Percentiles rank a stretch among this genome's conserved stretches.
phyloP scores from a whole-genome alignment of 1,139 yeast species.

The Pichia sp. region DNA sequence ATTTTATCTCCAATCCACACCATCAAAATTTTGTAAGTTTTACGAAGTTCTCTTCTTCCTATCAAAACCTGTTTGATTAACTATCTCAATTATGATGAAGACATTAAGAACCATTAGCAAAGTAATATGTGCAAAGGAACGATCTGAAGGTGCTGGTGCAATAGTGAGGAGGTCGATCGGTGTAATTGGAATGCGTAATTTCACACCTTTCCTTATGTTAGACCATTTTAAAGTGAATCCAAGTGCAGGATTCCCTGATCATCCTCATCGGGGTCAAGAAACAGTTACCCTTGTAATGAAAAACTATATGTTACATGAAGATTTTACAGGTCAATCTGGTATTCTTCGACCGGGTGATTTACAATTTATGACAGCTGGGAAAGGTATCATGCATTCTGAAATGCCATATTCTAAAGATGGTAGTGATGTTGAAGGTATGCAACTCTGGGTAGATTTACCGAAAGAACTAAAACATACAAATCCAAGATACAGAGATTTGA shows the following conservation, averaged over 20 bases:
- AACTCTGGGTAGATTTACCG: constrained; percentile 90
- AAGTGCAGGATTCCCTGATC: constrained; percentile 76
- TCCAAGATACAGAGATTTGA: constrained; percentile 78
- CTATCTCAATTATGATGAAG: not conserved
- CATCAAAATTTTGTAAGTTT: no score
- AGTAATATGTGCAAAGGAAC: constrained; percentile 60
- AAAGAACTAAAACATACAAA: constrained; percentile 54
- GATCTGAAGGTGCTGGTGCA: constrained; percentile 86
- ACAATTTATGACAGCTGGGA: constrained; percentile 94
- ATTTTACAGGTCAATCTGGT: constrained; percentile 80
- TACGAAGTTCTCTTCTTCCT: no score
- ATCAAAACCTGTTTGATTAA: not conserved
- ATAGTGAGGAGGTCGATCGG: constrained; percentile 79
- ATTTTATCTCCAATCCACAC: no score
- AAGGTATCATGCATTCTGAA: constrained; percentile 79
- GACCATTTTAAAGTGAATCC: constrained; percentile 65
- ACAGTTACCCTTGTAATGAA: constrained; percentile 69
- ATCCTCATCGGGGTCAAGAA: constrained; percentile 90
- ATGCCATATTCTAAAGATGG: constrained; percentile 65
- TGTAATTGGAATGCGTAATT: constrained; percentile 54
- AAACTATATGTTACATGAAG: constrained; percentile 86
- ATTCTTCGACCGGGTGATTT: constrained; percentile 76
- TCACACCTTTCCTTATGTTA: constrained; percentile 76
- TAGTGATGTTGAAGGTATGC: constrained; percentile 61
- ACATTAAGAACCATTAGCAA: constrained; percentile 46